Base-by-base conservation (phyloP, 2,329 filamentous ascomycete species). In the Metarhizium robertsii region DNA sequence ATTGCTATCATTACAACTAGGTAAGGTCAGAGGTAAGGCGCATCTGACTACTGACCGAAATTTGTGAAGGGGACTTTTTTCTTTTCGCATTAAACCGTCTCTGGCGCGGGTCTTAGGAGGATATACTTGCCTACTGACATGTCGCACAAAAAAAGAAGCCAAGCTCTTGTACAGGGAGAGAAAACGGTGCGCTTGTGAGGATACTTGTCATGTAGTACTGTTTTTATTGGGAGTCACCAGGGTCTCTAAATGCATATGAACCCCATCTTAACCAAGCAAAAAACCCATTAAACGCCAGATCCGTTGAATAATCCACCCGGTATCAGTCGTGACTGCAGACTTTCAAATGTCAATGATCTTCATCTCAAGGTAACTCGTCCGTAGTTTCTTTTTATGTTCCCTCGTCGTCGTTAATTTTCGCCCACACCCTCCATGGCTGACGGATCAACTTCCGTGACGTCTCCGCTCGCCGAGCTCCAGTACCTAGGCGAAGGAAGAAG, bases 1-100 rank as follows among this genome's bases (percentile, higher is more conserved):
- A 25, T n/a, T 53, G 6, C 13, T 49, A 34, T 30, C 25, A 6
- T 30, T 49, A 36, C 46, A 43, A 66, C 62, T 66, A 77, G 75
- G 77, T 78, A 78, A 78, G 75, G 75, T 79, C 74, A 76, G 76
- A 77, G 77, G 76, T 79, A 79, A 79, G 76, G 67, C 66, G 64
- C 71, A 68, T 64, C 64, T 69, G 56, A 68, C 68, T 69, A 63
- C 65, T 70, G 67, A 67, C 67, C 64, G 60, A 57, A 61, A 25
- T 52, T 18, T n/a, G 30, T 30, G 38, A 45, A 49, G 36, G 16
- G 7, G 38, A 13, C 38, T 40, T 40, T 40, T 40, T 40, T 40
- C 13, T 40, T 40, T 16, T 48, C 18, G 45, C 11, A 29, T 48
- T 25, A 32, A 16, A 6, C 20, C 20, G 45, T 14, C 8, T 30